Percentiles rank a stretch among this genome's conserved stretches.
Conservation (phyloP, 495 filamentous ascomycete species). For the Tuber umbilicatum region DNA sequence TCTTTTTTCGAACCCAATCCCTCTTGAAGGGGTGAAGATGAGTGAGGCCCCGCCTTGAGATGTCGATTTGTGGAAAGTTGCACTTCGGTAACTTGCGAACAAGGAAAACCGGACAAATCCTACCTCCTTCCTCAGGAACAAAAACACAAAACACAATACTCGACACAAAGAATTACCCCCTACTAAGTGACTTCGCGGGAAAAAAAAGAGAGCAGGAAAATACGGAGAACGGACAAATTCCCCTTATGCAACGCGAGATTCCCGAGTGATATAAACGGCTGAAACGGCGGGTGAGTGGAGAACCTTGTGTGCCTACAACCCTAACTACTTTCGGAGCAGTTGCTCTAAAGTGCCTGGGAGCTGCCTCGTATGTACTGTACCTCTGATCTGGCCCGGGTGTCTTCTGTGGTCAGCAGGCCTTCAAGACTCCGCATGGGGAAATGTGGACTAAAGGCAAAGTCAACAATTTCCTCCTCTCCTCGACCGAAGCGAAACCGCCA, state of each 20-base stretch:
- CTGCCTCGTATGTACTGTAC: constrained; percentile 27
- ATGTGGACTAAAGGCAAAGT: constrained; percentile 29
- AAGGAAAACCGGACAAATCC: constrained; percentile 11
- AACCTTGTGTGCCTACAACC: constrained; percentile 13
- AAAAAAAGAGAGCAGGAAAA: constrained; percentile 20
- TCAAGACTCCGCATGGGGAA: constrained; percentile 27
- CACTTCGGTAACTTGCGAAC: constrained; percentile 15
- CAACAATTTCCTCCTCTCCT: constrained; percentile 22
- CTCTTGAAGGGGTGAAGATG: constrained; percentile 7
- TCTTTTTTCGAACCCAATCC: constrained; percentile 8
- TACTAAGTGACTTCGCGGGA: constrained; percentile 23
- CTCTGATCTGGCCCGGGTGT: constrained; percentile 29
- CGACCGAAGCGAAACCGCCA: constrained; percentile 15
- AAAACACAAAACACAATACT: not conserved
- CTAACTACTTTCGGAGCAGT: constrained; percentile 34
- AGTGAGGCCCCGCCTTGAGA: constrained; percentile 11
- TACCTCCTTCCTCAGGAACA: not conserved
- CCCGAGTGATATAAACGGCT: constrained; percentile 38
- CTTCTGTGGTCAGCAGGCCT: constrained; percentile 37
- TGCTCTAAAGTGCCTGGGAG: constrained; percentile 22
- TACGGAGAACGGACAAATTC: constrained; percentile 25
- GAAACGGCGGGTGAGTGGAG: constrained; percentile 30
- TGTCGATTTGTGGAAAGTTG: constrained; percentile 32
- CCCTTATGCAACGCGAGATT: constrained; percentile 27
- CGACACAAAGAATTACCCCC: not conserved